A percentile compares a stretch with the other conserved stretches of the same genome.
Conservation (phyloP, 805 yeast genomes). For the Myxozyma melibiosi region DNA sequence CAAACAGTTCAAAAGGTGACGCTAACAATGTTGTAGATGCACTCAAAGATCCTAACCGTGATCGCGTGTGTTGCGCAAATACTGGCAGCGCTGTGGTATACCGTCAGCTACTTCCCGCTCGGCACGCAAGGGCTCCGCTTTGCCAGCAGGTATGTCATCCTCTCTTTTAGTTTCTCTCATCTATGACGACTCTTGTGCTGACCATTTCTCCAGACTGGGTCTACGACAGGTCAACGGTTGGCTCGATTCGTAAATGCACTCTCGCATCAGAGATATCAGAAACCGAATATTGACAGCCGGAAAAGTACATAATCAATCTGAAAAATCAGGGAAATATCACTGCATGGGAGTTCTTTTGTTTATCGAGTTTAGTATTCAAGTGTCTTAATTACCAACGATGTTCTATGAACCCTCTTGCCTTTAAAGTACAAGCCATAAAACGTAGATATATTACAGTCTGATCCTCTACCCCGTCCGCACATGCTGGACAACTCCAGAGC, state of each 20-base stretch:
- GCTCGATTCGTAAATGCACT: conserved; percentile 45
- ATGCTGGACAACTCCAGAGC: too few relatives aligned
- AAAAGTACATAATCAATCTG: too few relatives aligned
- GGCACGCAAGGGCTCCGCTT: conserved; percentile 50
- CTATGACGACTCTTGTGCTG: neutral
- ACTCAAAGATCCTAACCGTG: conserved; percentile 74
- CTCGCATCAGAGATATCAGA: too few relatives aligned
- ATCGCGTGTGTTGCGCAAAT: conserved; percentile 75
- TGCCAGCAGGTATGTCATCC: conserved; percentile 33
- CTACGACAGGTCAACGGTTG: conserved; percentile 53
- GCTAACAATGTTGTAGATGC: conserved; percentile 42
- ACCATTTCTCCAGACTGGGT: conserved; percentile 51
- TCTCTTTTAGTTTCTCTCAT: neutral
- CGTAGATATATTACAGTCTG: too few relatives aligned
- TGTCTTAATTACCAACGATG: too few relatives aligned
- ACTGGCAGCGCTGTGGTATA: conserved; percentile 85
- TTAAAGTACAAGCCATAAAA: too few relatives aligned
- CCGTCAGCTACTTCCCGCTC: conserved; percentile 91
- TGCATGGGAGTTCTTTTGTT: too few relatives aligned
- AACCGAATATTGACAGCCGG: too few relatives aligned
- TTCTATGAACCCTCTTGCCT: too few relatives aligned
- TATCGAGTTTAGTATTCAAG: too few relatives aligned
- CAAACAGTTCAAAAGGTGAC: neutral
- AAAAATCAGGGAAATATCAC: too few relatives aligned
- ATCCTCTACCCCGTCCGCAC: conserved; percentile 34